phyloP scores from a whole-genome alignment of 768 basidiomycete genomes.

The Agrocybe pediades region DNA sequence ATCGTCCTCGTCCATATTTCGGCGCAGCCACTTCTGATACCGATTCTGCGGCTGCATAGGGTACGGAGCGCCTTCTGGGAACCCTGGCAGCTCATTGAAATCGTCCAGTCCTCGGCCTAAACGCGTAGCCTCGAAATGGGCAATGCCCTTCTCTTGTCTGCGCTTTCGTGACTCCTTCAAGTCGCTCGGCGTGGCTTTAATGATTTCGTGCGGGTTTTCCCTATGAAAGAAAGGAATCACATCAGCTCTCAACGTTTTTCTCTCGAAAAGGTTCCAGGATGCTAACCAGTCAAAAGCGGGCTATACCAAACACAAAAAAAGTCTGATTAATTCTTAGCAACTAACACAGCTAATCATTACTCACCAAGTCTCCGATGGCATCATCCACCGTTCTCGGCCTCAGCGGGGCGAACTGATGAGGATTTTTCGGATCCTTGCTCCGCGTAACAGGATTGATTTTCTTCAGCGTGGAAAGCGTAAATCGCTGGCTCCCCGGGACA shows the following conservation, averaged over 20 bases:
- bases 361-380: conserved; percentile 70
- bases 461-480: conserved; percentile 46
- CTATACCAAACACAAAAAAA: conserved; percentile 30
- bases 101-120: conserved; percentile 2
- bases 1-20: conserved; percentile 18
- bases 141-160: conserved; percentile 39
- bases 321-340: background rate
- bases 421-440: conserved; percentile 34
- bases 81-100: conserved; percentile 44
- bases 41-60: conserved; percentile 43
- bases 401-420: conserved; percentile 63
- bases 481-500: conserved; percentile 30
- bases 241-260: background rate
- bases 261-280: background rate
- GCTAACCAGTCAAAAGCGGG: conserved; percentile 71
- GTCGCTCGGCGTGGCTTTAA: conserved; percentile 34
- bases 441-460: conserved; percentile 44
- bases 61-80: conserved; percentile 43
- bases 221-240: conserved; percentile 30
- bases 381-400: conserved; percentile 59
- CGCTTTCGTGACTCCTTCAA: conserved; percentile 36
- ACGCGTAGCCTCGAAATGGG: conserved; percentile 39
- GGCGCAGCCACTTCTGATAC: conserved; percentile 37
- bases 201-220: conserved; percentile 55
- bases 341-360: conserved; percentile 32